A percentile compares a stretch with the other conserved stretches of the same genome.
phyloP scores from a whole-genome alignment of 2,329 filamentous ascomycete genomes.

The Fusarium stilboides region DNA sequence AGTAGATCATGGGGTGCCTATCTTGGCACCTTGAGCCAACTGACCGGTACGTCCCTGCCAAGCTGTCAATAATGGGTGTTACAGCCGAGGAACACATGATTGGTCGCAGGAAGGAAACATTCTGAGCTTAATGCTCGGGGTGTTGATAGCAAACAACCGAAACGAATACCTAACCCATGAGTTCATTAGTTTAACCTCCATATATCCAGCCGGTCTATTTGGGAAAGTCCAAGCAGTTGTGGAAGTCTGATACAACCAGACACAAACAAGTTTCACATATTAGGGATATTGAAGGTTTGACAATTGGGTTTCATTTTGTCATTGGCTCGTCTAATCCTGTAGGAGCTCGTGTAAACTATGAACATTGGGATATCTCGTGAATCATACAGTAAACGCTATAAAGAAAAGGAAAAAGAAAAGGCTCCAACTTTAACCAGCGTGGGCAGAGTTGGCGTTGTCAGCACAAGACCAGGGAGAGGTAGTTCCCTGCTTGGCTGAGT shows the following conservation, averaged over 20 bases:
- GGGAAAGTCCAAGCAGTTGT: not conserved
- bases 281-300: not conserved
- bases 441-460: constrained; percentile 27
- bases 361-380: constrained; percentile 13
- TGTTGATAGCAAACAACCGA: not conserved
- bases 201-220: not conserved
- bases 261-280: not conserved
- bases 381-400: not conserved
- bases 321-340: not conserved
- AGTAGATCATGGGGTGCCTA: constrained; percentile 1
- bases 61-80: not conserved
- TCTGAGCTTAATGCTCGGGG: constrained; percentile 11
- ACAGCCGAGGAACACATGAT: constrained; percentile 9
- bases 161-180: too few relatives aligned
- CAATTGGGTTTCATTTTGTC: not conserved
- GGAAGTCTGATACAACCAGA: not conserved
- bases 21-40: constrained; percentile 8
- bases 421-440: not conserved
- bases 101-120: not conserved
- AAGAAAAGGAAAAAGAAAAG: not conserved
- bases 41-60: constrained; percentile 3
- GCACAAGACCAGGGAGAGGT: constrained; percentile 20
- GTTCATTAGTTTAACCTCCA: not conserved
- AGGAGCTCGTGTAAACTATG: not conserved
- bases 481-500: not conserved